These are phyloP conservation scores for Liquidambar formosana DNA, from an alignment of 164 flowering plant genomes.

Conservation along the genomic window DNA sequence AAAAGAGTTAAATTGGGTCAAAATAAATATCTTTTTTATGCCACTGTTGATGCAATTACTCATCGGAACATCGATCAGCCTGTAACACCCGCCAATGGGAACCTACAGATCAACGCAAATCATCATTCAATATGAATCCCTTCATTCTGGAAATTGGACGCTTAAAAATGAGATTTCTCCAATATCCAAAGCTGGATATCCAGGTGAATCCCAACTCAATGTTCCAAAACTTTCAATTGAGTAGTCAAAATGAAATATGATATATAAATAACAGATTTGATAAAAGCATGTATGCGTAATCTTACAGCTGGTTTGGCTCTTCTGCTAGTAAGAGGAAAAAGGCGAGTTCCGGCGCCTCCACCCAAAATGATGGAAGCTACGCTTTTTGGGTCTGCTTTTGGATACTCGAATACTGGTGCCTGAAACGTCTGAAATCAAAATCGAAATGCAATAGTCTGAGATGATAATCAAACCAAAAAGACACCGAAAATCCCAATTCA, in stretches of 20 bases:
- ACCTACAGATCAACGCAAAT: conserved; percentile 45
- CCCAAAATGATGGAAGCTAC: conserved; percentile 83
- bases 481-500: too few species aligned
- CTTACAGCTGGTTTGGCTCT: conserved; percentile 92
- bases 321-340: conserved; percentile 79
- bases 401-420: conserved; percentile 34
- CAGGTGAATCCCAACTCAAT: not conserved
- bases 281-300: not conserved
- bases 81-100: conserved; percentile 84
- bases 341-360: conserved; percentile 94
- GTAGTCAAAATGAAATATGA: too few species aligned
- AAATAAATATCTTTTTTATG: conserved; percentile 69
- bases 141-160: not conserved
- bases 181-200: not conserved
- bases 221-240: not conserved
- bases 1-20: conserved; percentile 92
- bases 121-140: not conserved
- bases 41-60: conserved; percentile 94
- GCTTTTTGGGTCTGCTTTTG: conserved; percentile 59
- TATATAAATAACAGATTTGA: not conserved
- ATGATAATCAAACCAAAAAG: too few species aligned
- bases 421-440: conserved; percentile 45
- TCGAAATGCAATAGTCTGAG: too few species aligned
- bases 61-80: conserved; percentile 90
- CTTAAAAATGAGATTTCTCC: too few species aligned